Evolutionary conservation across 306 rosid genomes (phyloP).

Genomic region (Malus domestica): DNA sequence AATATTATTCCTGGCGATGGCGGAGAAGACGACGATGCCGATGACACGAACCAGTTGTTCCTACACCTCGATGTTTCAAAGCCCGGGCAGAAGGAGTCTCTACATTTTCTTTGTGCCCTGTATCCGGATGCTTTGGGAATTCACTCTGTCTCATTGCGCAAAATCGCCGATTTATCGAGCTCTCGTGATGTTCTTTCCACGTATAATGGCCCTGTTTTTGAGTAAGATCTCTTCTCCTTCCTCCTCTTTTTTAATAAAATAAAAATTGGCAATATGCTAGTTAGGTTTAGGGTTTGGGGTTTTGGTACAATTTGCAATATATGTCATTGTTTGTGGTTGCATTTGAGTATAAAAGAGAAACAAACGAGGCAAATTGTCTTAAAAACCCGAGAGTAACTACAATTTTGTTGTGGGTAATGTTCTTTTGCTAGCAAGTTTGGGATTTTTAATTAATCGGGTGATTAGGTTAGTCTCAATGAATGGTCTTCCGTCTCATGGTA

Average conservation of each 20-base stretch:
- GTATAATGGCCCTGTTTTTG: slow-evolving; percentile 62
- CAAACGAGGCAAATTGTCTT: neutral
- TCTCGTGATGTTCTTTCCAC: slow-evolving; percentile 32
- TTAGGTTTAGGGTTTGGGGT: neutral
- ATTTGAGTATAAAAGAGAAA: neutral
- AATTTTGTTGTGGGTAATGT: neutral
- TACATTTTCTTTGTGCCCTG: slow-evolving; percentile 68
- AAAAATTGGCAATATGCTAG: too few species aligned
- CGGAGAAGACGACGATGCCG: slow-evolving; percentile 34
- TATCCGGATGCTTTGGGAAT: slow-evolving; percentile 89
- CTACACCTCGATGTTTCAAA: slow-evolving; percentile 69
- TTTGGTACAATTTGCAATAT: too few species aligned
- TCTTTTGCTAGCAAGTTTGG: neutral
- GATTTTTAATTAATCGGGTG: too few species aligned
- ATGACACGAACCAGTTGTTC: slow-evolving; percentile 60
- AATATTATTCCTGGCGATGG: slow-evolving; percentile 25
- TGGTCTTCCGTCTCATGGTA: neutral
- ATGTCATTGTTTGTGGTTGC: neutral
- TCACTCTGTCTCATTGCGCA: slow-evolving; percentile 83
- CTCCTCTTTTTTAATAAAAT: neutral
- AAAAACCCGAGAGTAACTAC: neutral
- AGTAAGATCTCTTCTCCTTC: slow-evolving; percentile 33
- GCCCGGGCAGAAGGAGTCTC: slow-evolving; percentile 46
- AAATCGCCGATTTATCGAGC: slow-evolving; percentile 28
- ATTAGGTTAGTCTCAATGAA: neutral